Evolutionary conservation across 441 rosid genomes (phyloP), one percentile per base, ranked within the genome.

Genomic region (Macaranga tanarius): DNA sequence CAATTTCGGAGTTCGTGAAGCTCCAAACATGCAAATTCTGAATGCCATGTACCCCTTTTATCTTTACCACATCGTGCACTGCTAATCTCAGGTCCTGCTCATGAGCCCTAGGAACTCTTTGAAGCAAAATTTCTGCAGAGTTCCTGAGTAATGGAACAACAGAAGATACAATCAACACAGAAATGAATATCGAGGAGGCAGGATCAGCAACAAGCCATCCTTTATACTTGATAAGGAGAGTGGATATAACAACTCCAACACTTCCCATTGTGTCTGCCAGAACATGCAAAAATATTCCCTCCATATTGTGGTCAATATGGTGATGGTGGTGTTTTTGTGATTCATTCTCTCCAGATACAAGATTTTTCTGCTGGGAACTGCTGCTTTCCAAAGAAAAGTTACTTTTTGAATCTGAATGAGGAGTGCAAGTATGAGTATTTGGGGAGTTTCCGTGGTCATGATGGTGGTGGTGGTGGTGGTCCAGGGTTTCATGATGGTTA

Each of bases 121-220:
- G 97, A 63, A 94, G 91, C 75, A 94, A 73, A 79, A 92, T 73
- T 81, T 90, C 95, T 16, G 99, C 97, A 26, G 97, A 88, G 85
- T 94, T 94, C 73, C 97, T 84, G 40, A 94, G 97, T 50, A 92
- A 83, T 1, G 97, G 95, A 74, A 94, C 86, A 73, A 94, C 99
- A 20, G 97, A 94, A 20, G 91, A 79, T 15, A 94, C 85, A 65
- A 94, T 94, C 68, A 94, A 72, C 74, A 87, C 73, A 10, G 97
- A 92, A 62, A 94, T 94, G 75, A 94, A 94, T 75, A 94, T 94
- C 62, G 99, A 94, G 82, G 94, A 85, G 7, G 97, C 97, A 71
- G 97, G 99, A 86, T 92, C 97, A 28, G 99, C 95, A 77, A 88
- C 90, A 76, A 92, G 89, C 99, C 97, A 94, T 23, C 99, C 97